phyloP scores from a whole-genome alignment of 2,329 filamentous ascomycete species.

The Diaporthe capsici region DNA sequence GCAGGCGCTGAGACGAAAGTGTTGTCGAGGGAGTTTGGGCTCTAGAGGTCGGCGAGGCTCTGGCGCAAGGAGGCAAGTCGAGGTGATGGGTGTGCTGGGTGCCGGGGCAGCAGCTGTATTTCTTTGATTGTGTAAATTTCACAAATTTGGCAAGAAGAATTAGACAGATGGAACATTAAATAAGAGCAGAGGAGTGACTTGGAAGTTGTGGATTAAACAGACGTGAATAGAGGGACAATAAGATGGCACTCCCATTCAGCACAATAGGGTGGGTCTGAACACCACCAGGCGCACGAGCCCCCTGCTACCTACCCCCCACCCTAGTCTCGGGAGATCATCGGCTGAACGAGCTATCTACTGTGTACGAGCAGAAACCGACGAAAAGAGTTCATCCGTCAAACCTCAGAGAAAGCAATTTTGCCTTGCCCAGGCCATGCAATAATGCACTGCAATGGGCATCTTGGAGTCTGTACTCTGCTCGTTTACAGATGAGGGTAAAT shows the following conservation, averaged over 20 bases:
- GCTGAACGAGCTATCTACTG: slow-evolving; percentile 6
- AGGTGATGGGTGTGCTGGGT: too few species aligned
- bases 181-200: background rate
- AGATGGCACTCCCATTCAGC: background rate
- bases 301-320: too few species aligned
- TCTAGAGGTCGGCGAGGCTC: background rate
- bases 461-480: background rate
- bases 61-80: background rate
- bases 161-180: background rate
- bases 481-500: background rate
- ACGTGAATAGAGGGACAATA: background rate
- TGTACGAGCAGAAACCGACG: background rate
- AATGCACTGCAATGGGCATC: background rate
- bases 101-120: background rate
- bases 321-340: background rate
- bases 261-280: slow-evolving; percentile 2
- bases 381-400: background rate
- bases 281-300: slow-evolving; percentile 1
- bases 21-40: background rate
- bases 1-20: background rate
- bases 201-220: background rate
- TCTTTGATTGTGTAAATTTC: too few species aligned
- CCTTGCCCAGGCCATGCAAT: background rate
- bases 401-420: background rate
- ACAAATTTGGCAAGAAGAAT: too few species aligned